Conservation (phyloP, 768 basidiomycete species). For the Pleurotus ostreatus region DNA sequence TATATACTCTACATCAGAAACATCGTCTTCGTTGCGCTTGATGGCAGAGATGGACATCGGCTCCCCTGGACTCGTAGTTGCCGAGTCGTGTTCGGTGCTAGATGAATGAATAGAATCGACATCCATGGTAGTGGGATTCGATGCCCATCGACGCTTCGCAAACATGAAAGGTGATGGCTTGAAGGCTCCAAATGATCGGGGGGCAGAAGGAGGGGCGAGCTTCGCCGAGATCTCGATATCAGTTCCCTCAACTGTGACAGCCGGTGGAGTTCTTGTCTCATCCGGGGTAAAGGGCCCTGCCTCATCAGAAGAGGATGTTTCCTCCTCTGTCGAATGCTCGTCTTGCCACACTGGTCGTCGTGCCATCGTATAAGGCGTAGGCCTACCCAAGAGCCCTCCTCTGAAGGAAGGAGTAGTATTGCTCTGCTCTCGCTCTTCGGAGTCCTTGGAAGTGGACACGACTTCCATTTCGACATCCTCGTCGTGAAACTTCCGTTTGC, state of each 20-base stretch:
- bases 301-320: constrained; percentile 46
- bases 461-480: constrained; percentile 16
- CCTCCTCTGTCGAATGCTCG: constrained; percentile 18
- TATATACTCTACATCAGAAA: not conserved
- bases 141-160: constrained; percentile 59
- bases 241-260: constrained; percentile 17
- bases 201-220: constrained; percentile 14
- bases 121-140: constrained; percentile 30
- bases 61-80: not conserved
- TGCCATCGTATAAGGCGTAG: not conserved
- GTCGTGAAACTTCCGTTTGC: constrained; percentile 21
- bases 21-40: not conserved
- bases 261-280: constrained; percentile 36
- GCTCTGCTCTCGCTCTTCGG: constrained; percentile 10
- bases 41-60: not conserved
- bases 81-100: not conserved
- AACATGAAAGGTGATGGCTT: constrained; percentile 64
- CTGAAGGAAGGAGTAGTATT: not conserved
- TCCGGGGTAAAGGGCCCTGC: constrained; percentile 57
- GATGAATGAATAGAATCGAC: constrained; percentile 22
- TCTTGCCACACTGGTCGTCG: constrained; percentile 3
- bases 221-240: constrained; percentile 10
- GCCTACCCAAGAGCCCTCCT: not conserved
- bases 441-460: not conserved
- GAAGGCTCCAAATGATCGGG: constrained; percentile 37